Evolutionary conservation across 2,329 filamentous ascomycete species (phyloP).

Genomic region (Fusarium penzigii): DNA sequence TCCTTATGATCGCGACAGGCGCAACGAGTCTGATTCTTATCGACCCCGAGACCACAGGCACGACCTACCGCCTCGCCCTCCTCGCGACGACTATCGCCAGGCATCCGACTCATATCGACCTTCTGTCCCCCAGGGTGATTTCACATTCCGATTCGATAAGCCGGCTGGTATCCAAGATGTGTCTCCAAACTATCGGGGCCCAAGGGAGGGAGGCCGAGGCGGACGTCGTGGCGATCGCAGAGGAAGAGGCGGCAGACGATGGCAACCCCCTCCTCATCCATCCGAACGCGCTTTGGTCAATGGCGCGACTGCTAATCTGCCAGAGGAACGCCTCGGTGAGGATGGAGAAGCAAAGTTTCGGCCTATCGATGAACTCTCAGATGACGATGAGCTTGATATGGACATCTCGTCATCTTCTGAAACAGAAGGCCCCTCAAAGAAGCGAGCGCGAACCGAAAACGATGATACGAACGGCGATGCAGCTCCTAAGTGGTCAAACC

Average conservation of each 20-base stretch:
- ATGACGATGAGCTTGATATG: constrained; percentile 66
- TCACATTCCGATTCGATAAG: constrained; percentile 57
- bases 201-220: constrained; percentile 25
- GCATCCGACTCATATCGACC: constrained; percentile 32
- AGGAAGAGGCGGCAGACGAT: constrained; percentile 32
- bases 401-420: constrained; percentile 52
- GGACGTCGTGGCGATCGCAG: constrained; percentile 25
- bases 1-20: constrained; percentile 15
- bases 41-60: constrained; percentile 29
- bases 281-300: constrained; percentile 53
- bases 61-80: constrained; percentile 18
- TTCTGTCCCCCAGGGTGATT: constrained; percentile 47
- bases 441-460: constrained; percentile 32
- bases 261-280: constrained; percentile 42
- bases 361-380: constrained; percentile 58
- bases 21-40: constrained; percentile 32
- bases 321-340: constrained; percentile 50
- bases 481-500: constrained; percentile 87
- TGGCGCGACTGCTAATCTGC: constrained; percentile 41
- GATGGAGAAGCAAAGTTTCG: constrained; percentile 53
- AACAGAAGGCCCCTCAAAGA: constrained; percentile 43
- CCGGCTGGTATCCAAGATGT: constrained; percentile 49
- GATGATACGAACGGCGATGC: constrained; percentile 41
- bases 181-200: constrained; percentile 17
- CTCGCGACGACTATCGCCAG: constrained; percentile 24